Evolutionary conservation across 129 eudicot species (phyloP), one percentile per base, ranked within the genome.

Genomic region (Arctium lappa): DNA sequence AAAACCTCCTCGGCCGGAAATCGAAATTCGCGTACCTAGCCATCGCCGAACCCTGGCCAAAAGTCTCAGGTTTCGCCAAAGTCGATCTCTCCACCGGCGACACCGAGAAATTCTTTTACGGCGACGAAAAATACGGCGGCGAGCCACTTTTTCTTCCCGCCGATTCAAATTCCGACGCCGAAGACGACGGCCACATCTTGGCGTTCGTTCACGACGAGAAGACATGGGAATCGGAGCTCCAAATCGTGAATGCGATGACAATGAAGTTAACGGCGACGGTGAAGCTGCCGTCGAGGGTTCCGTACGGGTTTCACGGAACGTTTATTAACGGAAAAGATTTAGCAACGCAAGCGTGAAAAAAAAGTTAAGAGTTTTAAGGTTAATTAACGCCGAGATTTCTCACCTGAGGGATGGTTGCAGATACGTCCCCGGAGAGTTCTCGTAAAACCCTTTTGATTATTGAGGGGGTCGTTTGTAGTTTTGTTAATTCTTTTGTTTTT

Each of bases 41-140:
- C 6, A 85, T 89, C 31, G 90, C 92, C 9, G 92, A 89, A 62
- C 92, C 92, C 1, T 89, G 92, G 92, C 92, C 92, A 1, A 89
- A 89, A 65, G 92, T 89, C 5, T 89, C 90, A 1, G 92, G 92
- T 70, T 89, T 89, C 66, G 92, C 92, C 1, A 89, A 89, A 72
- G 92, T 89, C 8, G 90, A 89, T 66, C 85, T 89, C 1, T 56
- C 79, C 1, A 87, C 82, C 3, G 92, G 92, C 31, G 82, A 89
- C 12, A 85, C 81, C 15, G 73, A 85, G 8, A 89, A 89, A 22
- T 87, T 87, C 8, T 22, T 75, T 34, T 89, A 87, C 38, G 92
- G 90, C 0, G 90, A 79, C 3, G 74, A 85, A 7, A 89, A 85
- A 30, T 89, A 82, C 60, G 92, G 92, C 5, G 92, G 92, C 0